phyloP scores from a whole-genome alignment of 2,329 filamentous ascomycete genomes.

The Epichloe uncinata region DNA sequence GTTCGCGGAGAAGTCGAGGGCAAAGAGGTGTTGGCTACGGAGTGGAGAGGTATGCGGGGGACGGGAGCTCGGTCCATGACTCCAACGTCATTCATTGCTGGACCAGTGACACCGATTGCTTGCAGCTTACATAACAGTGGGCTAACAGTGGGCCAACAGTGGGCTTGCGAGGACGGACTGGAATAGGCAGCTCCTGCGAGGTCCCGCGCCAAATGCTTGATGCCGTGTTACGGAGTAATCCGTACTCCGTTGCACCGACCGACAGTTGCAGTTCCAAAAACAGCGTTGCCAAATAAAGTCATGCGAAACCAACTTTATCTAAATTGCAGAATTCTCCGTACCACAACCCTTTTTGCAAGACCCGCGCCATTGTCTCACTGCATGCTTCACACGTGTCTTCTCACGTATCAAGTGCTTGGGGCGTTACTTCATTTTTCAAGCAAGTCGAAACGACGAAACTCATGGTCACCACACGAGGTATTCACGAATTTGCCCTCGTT shows the following conservation, averaged over 20 bases:
- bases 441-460: no score
- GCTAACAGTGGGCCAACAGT: no score
- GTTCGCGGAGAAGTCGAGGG: not conserved
- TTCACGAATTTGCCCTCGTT: no score
- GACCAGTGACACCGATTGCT: not conserved
- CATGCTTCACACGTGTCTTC: not conserved
- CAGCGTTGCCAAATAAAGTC: no score
- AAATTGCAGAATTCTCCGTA: not conserved
- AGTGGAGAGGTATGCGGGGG: no score
- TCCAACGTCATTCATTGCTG: not conserved
- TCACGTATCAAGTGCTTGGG: no score
- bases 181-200: not conserved
- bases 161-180: not conserved
- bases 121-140: not conserved
- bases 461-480: no score
- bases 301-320: no score
- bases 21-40: not conserved
- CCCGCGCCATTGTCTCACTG: not conserved
- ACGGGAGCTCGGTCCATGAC: not conserved
- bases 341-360: not conserved
- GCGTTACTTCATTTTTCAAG: no score
- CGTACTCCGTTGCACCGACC: no score
- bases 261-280: no score
- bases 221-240: no score
- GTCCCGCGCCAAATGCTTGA: not conserved